These are phyloP conservation scores for Coelastrella sp. DNA, from an alignment of 139 green algal genomes.

Conservation along the genomic window DNA sequence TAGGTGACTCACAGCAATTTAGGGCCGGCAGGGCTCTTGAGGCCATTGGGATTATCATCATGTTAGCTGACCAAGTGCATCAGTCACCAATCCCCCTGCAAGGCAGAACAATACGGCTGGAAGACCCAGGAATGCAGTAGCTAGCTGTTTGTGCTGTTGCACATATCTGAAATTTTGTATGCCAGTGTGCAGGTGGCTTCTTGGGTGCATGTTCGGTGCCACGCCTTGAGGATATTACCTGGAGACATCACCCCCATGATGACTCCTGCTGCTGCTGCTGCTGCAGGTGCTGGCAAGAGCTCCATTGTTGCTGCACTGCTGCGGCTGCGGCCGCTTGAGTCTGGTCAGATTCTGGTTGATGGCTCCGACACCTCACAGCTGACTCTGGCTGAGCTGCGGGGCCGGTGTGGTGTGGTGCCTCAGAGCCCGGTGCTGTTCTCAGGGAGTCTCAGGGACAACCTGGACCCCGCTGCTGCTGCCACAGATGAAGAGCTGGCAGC, in stretches of 20 bases:
- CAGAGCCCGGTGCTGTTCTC: constrained; percentile 83
- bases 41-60: no score
- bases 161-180: no score
- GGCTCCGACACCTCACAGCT: constrained; percentile 54
- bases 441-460: constrained; percentile 76
- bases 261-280: neutral
- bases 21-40: no score
- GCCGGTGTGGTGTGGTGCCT: constrained; percentile 56
- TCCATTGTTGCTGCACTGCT: constrained; percentile 24
- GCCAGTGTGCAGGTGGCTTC: no score
- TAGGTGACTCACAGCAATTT: neutral
- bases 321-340: constrained; percentile 19
- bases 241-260: neutral
- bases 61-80: no score
- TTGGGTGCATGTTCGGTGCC: no score
- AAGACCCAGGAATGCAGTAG: no score
- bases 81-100: no score
- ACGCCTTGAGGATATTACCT: no score
- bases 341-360: constrained; percentile 47
- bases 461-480: constrained; percentile 67
- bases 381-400: constrained; percentile 32
- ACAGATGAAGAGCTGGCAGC: constrained; percentile 47
- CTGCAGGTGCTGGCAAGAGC: constrained; percentile 71
- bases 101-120: no score
- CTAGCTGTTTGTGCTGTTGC: no score